Percentiles rank a stretch among this genome's conserved stretches.
Evolutionary conservation across 202 grass and related monocot species (phyloP).

Genomic region (Sporobolus alterniflorus): DNA sequence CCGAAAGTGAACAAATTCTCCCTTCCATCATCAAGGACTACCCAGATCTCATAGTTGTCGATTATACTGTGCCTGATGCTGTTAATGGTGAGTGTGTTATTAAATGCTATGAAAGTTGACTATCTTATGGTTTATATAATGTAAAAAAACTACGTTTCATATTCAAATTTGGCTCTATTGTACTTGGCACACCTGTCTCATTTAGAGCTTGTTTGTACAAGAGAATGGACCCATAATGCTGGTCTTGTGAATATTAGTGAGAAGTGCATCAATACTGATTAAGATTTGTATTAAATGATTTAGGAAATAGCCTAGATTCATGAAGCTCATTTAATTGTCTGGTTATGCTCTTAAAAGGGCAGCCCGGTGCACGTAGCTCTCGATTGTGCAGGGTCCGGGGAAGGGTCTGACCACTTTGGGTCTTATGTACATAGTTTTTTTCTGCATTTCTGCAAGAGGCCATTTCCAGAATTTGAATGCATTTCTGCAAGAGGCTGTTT

Average conservation of each 20-base stretch:
- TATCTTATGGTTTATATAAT: neutral
- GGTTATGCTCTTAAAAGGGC: no score
- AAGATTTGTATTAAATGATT: neutral
- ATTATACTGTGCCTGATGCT: constrained; percentile 91
- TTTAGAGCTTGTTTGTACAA: neutral
- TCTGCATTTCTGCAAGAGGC: no score
- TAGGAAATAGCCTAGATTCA: neutral
- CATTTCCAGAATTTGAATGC: no score
- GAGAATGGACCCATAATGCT: neutral
- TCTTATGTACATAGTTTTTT: no score
- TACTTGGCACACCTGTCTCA: neutral
- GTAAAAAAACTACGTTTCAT: neutral
- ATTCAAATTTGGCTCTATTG: neutral
- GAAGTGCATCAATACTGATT: neutral
- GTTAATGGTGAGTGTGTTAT: constrained; percentile 70
- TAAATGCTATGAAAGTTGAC: neutral
- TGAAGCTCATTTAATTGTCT: neutral
- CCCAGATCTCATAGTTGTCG: constrained; percentile 81
- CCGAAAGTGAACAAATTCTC: constrained; percentile 76
- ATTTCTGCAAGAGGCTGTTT: no score
- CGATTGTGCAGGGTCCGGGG: no score
- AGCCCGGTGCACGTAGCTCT: no score
- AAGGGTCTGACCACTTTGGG: no score
- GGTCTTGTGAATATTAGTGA: neutral
- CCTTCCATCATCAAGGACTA: constrained; percentile 60